Evolutionary conservation across 2,329 filamentous ascomycete species (phyloP).

Genomic region (Colletotrichum zoysiae): DNA sequence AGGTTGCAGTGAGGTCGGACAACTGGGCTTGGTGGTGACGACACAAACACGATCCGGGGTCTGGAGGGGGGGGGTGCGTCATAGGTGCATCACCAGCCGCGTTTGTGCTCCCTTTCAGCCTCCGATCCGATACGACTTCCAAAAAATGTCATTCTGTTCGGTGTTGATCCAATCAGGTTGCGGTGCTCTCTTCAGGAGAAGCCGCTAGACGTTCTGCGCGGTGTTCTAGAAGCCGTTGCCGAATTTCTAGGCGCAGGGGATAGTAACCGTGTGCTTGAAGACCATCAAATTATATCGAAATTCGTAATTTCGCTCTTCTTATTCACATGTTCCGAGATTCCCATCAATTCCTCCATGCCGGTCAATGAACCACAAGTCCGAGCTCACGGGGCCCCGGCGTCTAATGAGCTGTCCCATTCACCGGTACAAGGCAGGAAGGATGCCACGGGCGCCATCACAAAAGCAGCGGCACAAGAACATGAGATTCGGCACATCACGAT

Average conservation of each 20-base stretch:
- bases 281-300: background rate
- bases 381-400: background rate
- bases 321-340: background rate
- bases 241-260: background rate
- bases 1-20: background rate
- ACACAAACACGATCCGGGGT: constrained; percentile 1
- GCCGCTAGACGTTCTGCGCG: background rate
- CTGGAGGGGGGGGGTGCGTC: constrained; percentile 9
- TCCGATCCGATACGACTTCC: background rate
- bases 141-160: background rate
- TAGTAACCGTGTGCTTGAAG: background rate
- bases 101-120: background rate
- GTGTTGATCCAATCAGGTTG: background rate
- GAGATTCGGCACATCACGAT: background rate
- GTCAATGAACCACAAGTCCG: background rate
- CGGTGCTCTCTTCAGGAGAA: background rate
- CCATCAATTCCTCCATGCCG: background rate
- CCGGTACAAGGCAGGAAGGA: background rate
- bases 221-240: constrained; percentile 4
- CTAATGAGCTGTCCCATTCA: background rate
- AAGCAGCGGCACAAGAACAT: background rate
- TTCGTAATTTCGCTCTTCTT: background rate
- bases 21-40: background rate
- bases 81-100: constrained; percentile 15
- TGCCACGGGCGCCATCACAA: no score